Percentiles rank a stretch among this genome's conserved stretches.
Conservation (phyloP, 2,329 filamentous ascomycete genomes). For the Chaetomiaceae sp. region DNA sequence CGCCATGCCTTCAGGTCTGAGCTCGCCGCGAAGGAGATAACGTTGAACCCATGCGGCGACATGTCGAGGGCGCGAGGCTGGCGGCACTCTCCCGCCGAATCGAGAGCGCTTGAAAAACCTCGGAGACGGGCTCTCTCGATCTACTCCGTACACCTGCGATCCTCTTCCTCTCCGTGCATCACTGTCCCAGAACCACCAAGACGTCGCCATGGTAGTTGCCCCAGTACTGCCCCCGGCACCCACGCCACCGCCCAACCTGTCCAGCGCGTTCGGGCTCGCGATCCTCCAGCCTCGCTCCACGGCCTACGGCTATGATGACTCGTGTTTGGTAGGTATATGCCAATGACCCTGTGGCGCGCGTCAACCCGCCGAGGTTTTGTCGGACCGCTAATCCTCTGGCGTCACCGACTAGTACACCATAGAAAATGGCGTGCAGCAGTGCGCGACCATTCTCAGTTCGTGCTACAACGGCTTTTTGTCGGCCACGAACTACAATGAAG, state of each 20-base stretch:
- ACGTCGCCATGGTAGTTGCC: constrained; percentile 8
- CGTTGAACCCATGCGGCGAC: too few species aligned
- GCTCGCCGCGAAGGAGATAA: too few species aligned
- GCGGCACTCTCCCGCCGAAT: too few species aligned
- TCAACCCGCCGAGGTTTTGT: too few species aligned
- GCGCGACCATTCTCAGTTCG: constrained; percentile 16
- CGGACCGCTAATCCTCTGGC: too few species aligned
- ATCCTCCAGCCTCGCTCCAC: constrained; percentile 16
- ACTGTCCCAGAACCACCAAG: neutral
- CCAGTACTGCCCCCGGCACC: constrained; percentile 11
- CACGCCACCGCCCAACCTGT: constrained; percentile 15
- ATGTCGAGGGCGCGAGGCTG: neutral
- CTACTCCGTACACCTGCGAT: neutral
- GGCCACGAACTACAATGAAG: constrained; percentile 3
- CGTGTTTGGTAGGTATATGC: neutral
- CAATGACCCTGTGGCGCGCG: too few species aligned
- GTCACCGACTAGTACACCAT: too few species aligned
- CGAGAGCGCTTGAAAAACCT: neutral
- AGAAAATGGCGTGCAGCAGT: too few species aligned
- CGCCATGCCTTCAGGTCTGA: neutral
- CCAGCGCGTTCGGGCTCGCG: constrained; percentile 5
- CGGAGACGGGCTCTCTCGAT: neutral
- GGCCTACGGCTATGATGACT: constrained; percentile 2
- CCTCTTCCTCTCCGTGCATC: neutral
- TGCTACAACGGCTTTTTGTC: constrained; percentile 13